phyloP scores from a whole-genome alignment of 441 rosid genomes.

The Adansonia rubrostipa region DNA sequence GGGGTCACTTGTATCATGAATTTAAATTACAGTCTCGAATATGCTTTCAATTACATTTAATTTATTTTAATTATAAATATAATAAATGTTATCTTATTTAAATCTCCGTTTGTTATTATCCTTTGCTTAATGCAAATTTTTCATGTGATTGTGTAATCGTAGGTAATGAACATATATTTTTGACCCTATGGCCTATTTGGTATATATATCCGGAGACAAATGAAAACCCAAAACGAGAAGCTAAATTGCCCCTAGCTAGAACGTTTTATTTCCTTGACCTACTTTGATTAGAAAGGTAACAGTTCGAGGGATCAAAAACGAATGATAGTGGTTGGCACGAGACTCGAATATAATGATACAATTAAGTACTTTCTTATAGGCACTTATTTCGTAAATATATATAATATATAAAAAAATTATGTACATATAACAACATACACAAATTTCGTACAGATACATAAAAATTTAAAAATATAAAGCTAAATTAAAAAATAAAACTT shows the following conservation, averaged over 20 bases:
- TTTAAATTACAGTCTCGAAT: no score
- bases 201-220: neutral
- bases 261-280: neutral
- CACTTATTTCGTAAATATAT: no score
- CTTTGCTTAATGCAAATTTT: neutral
- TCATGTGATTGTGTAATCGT: neutral
- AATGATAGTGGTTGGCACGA: neutral
- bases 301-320: neutral
- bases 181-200: neutral
- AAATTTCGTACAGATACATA: no score
- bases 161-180: neutral
- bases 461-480: no score
- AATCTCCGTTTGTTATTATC: neutral
- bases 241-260: constrained; percentile 7
- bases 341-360: neutral
- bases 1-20: no score
- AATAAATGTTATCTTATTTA: no score
- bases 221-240: neutral
- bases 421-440: no score
- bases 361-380: neutral
- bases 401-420: no score
- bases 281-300: neutral
- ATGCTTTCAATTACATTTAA: no score
- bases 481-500: no score
- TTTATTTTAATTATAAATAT: no score